Conservation (phyloP, 2,329 filamentous ascomycete genomes). For the Blastomyces parvus region DNA sequence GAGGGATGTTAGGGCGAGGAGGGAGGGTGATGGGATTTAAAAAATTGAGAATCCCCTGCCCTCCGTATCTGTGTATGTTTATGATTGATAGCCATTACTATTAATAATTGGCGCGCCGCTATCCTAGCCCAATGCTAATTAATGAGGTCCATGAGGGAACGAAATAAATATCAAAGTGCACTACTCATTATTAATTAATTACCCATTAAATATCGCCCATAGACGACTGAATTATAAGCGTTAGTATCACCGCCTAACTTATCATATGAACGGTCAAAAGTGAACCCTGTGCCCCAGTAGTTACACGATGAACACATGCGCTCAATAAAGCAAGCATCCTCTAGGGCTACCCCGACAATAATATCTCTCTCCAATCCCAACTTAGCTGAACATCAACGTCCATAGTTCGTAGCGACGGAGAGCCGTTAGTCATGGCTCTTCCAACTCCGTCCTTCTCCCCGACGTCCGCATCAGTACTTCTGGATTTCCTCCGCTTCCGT, state of each 20-base stretch:
- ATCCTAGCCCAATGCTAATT: neutral
- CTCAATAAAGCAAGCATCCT: neutral
- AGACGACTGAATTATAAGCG: neutral
- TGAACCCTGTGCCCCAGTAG: neutral
- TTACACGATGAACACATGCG: too few species aligned
- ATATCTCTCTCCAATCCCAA: constrained; percentile 23
- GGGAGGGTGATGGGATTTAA: constrained; percentile 41
- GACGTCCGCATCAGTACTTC: neutral
- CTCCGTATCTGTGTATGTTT: neutral
- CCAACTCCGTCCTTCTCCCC: neutral
- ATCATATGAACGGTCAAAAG: neutral
- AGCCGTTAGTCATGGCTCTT: neutral
- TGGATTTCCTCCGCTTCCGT: neutral
- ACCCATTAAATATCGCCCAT: neutral
- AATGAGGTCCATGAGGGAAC: neutral
- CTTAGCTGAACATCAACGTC: constrained; percentile 18
- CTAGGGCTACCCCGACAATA: constrained; percentile 6
- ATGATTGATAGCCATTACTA: too few species aligned
- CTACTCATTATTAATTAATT: neutral
- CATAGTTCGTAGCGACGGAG: neutral
- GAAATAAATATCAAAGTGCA: neutral
- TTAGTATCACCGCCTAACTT: neutral
- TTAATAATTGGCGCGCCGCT: neutral
- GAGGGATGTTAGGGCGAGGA: constrained; percentile 69
- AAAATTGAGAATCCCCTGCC: neutral